phyloP scores from a whole-genome alignment of 805 yeast species.

The Dipodascus geniculatus region DNA sequence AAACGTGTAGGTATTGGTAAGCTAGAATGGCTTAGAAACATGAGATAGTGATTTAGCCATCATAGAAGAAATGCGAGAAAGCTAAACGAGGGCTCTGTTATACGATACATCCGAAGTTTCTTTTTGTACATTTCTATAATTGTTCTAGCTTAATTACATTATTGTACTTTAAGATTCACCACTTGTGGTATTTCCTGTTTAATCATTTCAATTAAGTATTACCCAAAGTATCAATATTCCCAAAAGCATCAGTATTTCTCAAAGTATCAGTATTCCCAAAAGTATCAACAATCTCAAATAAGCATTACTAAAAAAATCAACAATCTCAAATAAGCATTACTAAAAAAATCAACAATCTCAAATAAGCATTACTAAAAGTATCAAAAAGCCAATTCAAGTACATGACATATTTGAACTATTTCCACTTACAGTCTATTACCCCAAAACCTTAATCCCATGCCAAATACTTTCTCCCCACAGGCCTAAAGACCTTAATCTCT shows the following conservation, averaged over 20 bases:
- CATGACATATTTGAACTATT: neutral
- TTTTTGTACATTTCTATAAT: no score
- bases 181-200: neutral
- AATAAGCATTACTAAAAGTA: no score
- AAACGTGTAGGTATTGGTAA: neutral
- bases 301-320: no score
- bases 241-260: no score
- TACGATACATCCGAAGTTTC: no score
- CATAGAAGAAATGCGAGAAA: neutral
- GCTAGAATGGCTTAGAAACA: neutral
- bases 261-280: no score
- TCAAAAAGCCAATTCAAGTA: neutral
- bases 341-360: no score
- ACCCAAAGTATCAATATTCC: no score
- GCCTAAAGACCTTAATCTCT: constrained; percentile 65
- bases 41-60: neutral
- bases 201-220: no score
- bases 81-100: neutral
- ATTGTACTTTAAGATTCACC: neutral
- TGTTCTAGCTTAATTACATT: neutral
- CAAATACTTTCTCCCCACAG: constrained; percentile 58
- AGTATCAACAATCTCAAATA: no score
- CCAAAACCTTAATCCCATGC: constrained; percentile 40
- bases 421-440: neutral
- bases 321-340: no score